These are phyloP conservation scores for Jaenimonas drosophilae DNA, from an alignment of 208 protist species.

Conservation along the genomic window DNA sequence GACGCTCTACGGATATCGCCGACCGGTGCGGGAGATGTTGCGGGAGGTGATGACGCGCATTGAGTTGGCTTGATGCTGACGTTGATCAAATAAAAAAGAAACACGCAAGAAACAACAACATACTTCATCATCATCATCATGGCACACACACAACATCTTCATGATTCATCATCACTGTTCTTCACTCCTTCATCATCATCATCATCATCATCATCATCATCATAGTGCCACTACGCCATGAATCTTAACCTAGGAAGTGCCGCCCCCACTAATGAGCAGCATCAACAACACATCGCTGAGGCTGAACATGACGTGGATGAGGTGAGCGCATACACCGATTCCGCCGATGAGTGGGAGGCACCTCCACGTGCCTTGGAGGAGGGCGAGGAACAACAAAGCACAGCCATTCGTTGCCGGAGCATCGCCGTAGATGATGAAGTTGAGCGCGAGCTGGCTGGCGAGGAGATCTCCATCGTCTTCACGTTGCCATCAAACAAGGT, in stretches of 20 bases:
- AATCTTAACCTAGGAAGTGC: too few species aligned
- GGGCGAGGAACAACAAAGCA: too few species aligned
- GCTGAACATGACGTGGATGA: neutral
- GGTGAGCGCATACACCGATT: constrained; percentile 32
- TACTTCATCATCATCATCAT: too few species aligned
- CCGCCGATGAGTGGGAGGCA: constrained; percentile 63
- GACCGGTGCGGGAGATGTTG: constrained; percentile 45
- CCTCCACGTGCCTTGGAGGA: constrained; percentile 12
- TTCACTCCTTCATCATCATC: too few species aligned
- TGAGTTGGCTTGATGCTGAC: constrained; percentile 17
- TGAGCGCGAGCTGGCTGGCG: constrained; percentile 63
- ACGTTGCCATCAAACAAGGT: constrained; percentile 23
- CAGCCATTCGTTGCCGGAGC: too few species aligned
- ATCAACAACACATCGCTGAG: neutral
- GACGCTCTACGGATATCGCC: constrained; percentile 55
- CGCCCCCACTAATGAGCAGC: neutral
- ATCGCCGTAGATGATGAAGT: constrained; percentile 31
- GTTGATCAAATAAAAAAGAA: too few species aligned
- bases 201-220: too few species aligned
- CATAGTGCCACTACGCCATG: too few species aligned
- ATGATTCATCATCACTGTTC: too few species aligned
- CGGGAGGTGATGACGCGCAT: constrained; percentile 34
- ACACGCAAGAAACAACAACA: too few species aligned
- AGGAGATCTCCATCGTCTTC: constrained; percentile 28
- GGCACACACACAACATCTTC: too few species aligned